Base-by-base conservation (phyloP, 306 rosid genomes). In the Sesbania bispinosa region DNA sequence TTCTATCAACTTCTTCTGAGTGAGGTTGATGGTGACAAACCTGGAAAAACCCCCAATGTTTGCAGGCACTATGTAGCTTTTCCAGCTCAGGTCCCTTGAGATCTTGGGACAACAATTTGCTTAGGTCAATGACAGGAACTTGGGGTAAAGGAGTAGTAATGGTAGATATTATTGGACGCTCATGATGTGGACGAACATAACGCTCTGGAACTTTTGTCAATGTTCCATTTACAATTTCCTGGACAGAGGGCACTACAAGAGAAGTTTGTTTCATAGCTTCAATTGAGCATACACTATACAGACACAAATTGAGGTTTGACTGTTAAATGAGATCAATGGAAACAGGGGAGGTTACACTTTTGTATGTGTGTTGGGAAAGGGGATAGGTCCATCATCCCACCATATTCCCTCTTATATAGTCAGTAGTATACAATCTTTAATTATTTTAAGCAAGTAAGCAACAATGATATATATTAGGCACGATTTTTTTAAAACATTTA, bases 1-100 rank as follows among this genome's bases (percentile, higher is more conserved):
- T 36, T 36, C 10, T 36, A 36, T 0, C 41, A 36, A n/a, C n/a
- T 13, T 26, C 3, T 7, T 9, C n/a, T n/a, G n/a, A 14, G 23
- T 46, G 52, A 0, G 9, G 23, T 15, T 14, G 73, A 8, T 48
- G 71, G 2, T 48, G 33, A 4, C 23, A 43, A 39, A 79, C 87
- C 83, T 82, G 87, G 23, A 85, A 85, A 59, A 85, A 85, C 3
- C 87, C 85, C 89, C 89, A 82, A 0, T 82, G 38, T 80, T 74
- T 74, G 79, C 87, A 82, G 2, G 89, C 85, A 51, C 33, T 14
- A 55, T 82, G 71, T 6, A 85, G 5, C 26, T 76, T 79, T 15
- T 76, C 38, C 33, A 82, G 42, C 65, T 82, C 85, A 19, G 63
- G 42, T 11, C 52, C 53, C 8, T 71, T 71, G 19, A 57, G 45